Evolutionary conservation across 2,329 filamentous ascomycete species (phyloP).

Genomic region (Apiospora kogelbergensis): DNA sequence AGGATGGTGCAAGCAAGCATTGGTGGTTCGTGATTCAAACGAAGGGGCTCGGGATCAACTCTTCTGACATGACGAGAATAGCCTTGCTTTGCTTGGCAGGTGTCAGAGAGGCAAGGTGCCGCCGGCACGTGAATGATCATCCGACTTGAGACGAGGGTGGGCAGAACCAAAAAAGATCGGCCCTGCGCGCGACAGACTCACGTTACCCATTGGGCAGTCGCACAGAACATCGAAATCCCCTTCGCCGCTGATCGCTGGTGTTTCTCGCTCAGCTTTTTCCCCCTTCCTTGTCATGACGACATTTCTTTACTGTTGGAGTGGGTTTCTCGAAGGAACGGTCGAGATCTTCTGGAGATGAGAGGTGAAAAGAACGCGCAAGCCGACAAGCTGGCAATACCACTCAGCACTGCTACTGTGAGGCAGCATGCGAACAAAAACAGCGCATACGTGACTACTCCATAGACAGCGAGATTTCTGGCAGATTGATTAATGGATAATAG

Average conservation of each 20-base stretch:
- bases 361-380: not conserved
- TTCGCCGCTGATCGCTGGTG: not conserved
- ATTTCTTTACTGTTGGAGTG: not conserved
- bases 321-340: not conserved
- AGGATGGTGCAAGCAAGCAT: too few species aligned
- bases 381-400: not conserved
- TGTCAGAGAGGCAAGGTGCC: not conserved
- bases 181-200: not conserved
- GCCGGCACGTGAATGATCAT: not conserved
- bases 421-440: not conserved
- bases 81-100: not conserved
- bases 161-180: not conserved
- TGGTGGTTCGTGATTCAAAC: not conserved
- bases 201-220: not conserved
- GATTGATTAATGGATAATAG: not conserved
- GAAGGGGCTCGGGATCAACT: too few species aligned
- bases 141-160: not conserved
- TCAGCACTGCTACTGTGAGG: too few species aligned
- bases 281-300: not conserved
- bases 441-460: not conserved
- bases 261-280: not conserved
- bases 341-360: not conserved
- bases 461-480: not conserved
- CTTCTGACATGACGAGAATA: not conserved
- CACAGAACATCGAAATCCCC: not conserved